Base-by-base conservation (phyloP, 2,329 filamentous ascomycete species). In the Hawksworthiomyces lignivorus region DNA sequence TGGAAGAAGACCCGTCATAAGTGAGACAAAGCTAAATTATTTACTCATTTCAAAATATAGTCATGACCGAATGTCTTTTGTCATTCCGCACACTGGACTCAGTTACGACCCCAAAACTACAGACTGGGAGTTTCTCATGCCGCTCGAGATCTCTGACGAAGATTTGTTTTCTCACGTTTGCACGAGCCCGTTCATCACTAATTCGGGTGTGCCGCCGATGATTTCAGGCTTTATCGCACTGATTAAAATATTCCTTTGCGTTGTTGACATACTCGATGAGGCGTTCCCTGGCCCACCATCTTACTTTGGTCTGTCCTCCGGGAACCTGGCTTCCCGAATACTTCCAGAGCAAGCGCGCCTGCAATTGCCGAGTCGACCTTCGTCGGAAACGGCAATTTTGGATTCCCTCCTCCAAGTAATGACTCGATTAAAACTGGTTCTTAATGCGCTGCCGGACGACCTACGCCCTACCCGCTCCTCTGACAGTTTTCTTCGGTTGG, bases 71-170 rank as follows among this genome's bases (percentile, higher is more conserved):
- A 45, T 52, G 39, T 47, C 36, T 31, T 45, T 34, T 41, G 37
- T 44, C 21, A 39, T 44, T 12, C 48, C 52, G 4, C 48, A 52
- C 33, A 50, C 47, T 2, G 45, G 49, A 1, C 43, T 53, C 27
- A 48, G 45, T 11, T 51, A 53, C 31, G 49, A 54, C 17, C 49
- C 51, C 4, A 32, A 45, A 11, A 26, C 41, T 12, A 49, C 47
- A 9, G 49, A 54, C 34, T 54, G 52, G 52, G 48, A 52, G 17
- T 53, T 52, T 29, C 34, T 54, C 2, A 24, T 53, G 10, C 49
- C 50, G 8, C 38, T 48, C 5, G 51, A 54, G 22, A 26, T 49
- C 11, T 27, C 41, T 26, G 52, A 52, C 36, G 47, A 50, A 5
- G 29, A 47, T 10, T 28, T 49, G 14, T n/a, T n/a, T n/a, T n/a